phyloP scores from a whole-genome alignment of 2,329 filamentous ascomycete genomes.

The Colletotrichum sp. region DNA sequence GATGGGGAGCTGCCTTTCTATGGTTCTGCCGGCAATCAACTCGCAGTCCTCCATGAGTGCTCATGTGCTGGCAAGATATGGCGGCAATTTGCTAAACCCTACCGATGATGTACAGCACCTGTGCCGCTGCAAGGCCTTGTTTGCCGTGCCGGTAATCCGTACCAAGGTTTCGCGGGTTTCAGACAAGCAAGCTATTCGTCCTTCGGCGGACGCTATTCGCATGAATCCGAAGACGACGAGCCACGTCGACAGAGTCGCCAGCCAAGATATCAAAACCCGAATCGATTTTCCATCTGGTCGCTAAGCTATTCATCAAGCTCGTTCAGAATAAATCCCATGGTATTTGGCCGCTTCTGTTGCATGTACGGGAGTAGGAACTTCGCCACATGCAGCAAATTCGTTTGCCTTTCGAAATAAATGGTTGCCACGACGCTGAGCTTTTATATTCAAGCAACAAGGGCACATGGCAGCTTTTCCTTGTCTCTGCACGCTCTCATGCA shows the following conservation, averaged over 20 bases:
- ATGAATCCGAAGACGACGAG: neutral
- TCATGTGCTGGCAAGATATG: no score
- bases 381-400: rapidly evolving
- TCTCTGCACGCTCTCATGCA: rapidly evolving
- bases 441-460: neutral
- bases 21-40: no score
- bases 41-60: no score
- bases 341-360: neutral
- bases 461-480: rapidly evolving
- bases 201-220: neutral
- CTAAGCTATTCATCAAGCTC: rapidly evolving
- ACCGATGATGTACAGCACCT: no score
- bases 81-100: no score
- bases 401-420: neutral
- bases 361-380: neutral
- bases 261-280: neutral
- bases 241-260: neutral
- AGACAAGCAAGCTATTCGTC: neutral
- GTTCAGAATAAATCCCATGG: rapidly evolving
- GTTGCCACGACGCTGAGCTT: neutral
- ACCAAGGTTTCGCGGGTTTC: neutral
- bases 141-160: neutral
- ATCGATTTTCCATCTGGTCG: neutral
- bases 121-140: neutral
- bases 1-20: no score